Percentiles rank a stretch among this genome's conserved stretches.
phyloP scores from a whole-genome alignment of 2,329 filamentous ascomycete species.

The Talaromyces sp. region DNA sequence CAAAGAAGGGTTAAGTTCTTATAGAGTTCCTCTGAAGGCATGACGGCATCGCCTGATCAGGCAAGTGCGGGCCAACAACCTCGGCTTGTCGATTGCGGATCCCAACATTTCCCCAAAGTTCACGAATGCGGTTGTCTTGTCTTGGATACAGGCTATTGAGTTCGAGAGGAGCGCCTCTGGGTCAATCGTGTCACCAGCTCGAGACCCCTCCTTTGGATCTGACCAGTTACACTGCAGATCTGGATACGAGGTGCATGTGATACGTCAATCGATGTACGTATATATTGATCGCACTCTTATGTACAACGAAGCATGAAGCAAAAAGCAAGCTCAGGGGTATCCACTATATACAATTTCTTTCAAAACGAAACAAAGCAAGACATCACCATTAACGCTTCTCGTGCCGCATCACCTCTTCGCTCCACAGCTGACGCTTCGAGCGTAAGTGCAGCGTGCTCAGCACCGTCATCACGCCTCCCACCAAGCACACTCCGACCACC shows the following conservation, averaged over 20 bases:
- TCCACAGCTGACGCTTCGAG: background rate
- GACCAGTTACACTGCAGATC: background rate
- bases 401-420: background rate
- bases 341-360: background rate
- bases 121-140: background rate
- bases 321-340: background rate
- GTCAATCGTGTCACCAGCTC: background rate
- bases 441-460: conserved; percentile 4
- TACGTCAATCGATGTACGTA: background rate
- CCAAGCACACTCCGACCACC: background rate
- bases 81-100: background rate
- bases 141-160: background rate
- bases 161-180: background rate
- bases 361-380: background rate
- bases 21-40: background rate
- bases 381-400: background rate
- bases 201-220: background rate
- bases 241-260: background rate
- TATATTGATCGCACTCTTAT: background rate
- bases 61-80: background rate
- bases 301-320: background rate
- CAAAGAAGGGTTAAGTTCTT: too few species aligned
- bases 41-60: background rate
- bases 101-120: background rate
- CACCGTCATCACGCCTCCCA: conserved; percentile 3